Conservation (phyloP, 495 filamentous ascomycete genomes). For the Penicillium bovifimosum region DNA sequence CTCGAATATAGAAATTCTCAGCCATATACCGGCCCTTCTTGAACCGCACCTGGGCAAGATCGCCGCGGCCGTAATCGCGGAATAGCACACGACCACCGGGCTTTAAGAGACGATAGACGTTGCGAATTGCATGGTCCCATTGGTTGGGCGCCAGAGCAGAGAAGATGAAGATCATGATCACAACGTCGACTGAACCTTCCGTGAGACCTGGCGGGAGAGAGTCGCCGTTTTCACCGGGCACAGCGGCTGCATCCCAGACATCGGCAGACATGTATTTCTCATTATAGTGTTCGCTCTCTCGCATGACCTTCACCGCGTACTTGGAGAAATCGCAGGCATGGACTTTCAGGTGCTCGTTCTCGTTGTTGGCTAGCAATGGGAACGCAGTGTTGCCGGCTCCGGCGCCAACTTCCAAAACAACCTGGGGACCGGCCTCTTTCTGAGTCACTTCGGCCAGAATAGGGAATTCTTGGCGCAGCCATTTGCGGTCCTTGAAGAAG, state of each 20-base stretch:
- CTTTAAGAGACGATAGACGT: slow-evolving; percentile 76
- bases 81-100: slow-evolving; percentile 86
- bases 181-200: slow-evolving; percentile 75
- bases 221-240: slow-evolving; percentile 32
- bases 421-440: slow-evolving; percentile 52
- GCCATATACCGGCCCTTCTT: slow-evolving; percentile 87
- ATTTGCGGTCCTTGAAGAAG: slow-evolving; percentile 98
- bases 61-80: slow-evolving; percentile 91
- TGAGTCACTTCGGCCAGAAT: slow-evolving; percentile 65
- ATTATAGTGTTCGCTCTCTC: slow-evolving; percentile 60
- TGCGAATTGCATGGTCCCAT: slow-evolving; percentile 76
- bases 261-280: slow-evolving; percentile 67
- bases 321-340: slow-evolving; percentile 93
- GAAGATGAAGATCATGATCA: slow-evolving; percentile 94
- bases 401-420: slow-evolving; percentile 84
- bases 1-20: slow-evolving; percentile 95
- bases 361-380: slow-evolving; percentile 73
- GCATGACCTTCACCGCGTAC: slow-evolving; percentile 85
- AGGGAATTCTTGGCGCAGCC: slow-evolving; percentile 92
- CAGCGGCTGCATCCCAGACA: slow-evolving; percentile 80
- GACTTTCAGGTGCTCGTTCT: slow-evolving; percentile 70
- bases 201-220: slow-evolving; percentile 67
- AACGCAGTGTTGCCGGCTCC: slow-evolving; percentile 96
- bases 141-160: slow-evolving; percentile 81
- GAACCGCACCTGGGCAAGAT: slow-evolving; percentile 93